Evolutionary conservation across 257 asterid species (phyloP), one percentile per base, ranked within the genome.

Genomic region (Verbascum thapsus): DNA sequence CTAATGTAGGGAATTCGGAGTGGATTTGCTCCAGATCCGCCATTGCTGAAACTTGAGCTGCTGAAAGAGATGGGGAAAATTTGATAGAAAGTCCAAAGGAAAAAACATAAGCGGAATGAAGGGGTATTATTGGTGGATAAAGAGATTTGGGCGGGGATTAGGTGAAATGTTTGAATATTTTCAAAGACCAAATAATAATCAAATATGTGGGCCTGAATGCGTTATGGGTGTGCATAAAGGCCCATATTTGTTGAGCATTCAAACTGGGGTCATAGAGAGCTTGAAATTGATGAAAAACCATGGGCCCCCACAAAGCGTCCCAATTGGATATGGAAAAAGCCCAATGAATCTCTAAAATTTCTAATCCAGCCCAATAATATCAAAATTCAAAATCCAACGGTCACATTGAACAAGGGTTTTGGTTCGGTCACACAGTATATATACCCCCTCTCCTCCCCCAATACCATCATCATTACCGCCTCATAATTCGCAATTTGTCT

Each of bases 311-410:
- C n/a, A n/a, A n/a, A n/a, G n/a, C n/a, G n/a, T n/a, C n/a, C n/a
- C n/a, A n/a, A n/a, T n/a, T n/a, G n/a, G n/a, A n/a, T n/a, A n/a
- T n/a, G n/a, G n/a, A n/a, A n/a, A n/a, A n/a, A n/a, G n/a, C n/a
- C n/a, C n/a, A n/a, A n/a, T n/a, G n/a, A n/a, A n/a, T n/a, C n/a
- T n/a, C n/a, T n/a, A n/a, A n/a, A n/a, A n/a, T n/a, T n/a, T n/a
- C n/a, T n/a, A n/a, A n/a, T n/a, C n/a, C n/a, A n/a, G n/a, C n/a
- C n/a, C n/a, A n/a, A n/a, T n/a, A n/a, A n/a, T n/a, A n/a, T 81
- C 71, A 76, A 84, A 76, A 6, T 81, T 81, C 70, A 71, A 81
- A 84, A 62, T n/a, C n/a, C n/a, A n/a, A n/a, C n/a, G n/a, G n/a
- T n/a, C n/a, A n/a, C n/a, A n/a, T n/a, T n/a, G n/a, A 3, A 17